Evolutionary conservation across 495 filamentous ascomycete genomes (phyloP), one percentile per base, ranked within the genome.

Genomic region (Beverwykella pulmonaria): DNA sequence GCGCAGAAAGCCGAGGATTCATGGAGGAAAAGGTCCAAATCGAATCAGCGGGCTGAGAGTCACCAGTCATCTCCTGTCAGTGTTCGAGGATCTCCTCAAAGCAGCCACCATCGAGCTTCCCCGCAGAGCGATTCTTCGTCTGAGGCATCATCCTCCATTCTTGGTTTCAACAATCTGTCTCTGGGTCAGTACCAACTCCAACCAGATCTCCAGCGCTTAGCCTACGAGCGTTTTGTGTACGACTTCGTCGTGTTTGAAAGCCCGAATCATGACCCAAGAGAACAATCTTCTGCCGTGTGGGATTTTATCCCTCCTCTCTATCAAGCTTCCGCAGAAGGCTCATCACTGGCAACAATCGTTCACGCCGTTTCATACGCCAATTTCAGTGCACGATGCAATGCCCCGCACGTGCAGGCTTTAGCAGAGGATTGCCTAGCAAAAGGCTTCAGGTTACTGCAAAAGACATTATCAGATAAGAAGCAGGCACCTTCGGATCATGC

Each of bases 1-100:
- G 70, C 65, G 10, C 65, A 63, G 29, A 65, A 61, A 27, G 65
- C 70, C 25, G 65, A 72, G 41, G 62, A 69, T 3, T 56, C 58
- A 0, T 70, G 67, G 65, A 57, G 70, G 10, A 65, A 66, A 47
- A 55, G 69, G 39, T 23, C 60, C 22, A 64, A 71, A 47, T 57
- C 55, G 14, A 19, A 32, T 27, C 55, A 59, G 20, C 55, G 56
- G 0, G 22, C 34, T 23, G 19, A 15, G 9, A 59, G 52, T 14
- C 30, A 26, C 10, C 39, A 44, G 3, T 44, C 39, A 12, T 63
- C 60, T 17, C 2, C 29, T 9, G 3, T 17, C 7, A 58, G 27
- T 20, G 52, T 10, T 25, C 54, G 49, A 19, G 10, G 58, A 5
- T 59, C 63, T n/a, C 53, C 47, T 14, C 53, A 15, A 23, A 53